phyloP scores from a whole-genome alignment of 2,329 filamentous ascomycete genomes.

The Helotiales sp. region DNA sequence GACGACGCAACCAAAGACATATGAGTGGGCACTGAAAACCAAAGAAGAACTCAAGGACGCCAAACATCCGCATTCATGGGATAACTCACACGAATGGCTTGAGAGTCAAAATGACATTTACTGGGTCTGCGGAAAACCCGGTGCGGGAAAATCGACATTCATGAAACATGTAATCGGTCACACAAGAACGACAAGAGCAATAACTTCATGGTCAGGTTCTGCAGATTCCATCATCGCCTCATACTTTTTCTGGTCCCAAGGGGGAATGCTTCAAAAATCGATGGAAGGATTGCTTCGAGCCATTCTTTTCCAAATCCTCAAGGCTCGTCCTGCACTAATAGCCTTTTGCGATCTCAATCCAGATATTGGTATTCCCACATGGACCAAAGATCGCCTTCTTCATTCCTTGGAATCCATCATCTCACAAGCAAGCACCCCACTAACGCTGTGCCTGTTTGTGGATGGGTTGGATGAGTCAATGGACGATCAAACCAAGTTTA shows the following conservation, averaged over 20 bases:
- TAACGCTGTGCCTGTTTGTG: constrained; percentile 5
- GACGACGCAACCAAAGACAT: no score
- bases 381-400: neutral
- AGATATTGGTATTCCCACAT: neutral
- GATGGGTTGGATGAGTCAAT: constrained; percentile 9
- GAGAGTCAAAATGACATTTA: neutral
- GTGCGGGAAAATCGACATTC: neutral
- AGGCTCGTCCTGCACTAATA: neutral
- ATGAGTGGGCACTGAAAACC: no score
- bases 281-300: neutral
- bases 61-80: no score
- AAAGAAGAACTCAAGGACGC: no score
- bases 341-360: neutral
- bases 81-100: neutral
- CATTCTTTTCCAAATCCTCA: neutral
- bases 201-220: neutral
- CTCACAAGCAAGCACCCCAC: neutral
- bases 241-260: neutral
- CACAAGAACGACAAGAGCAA: neutral
- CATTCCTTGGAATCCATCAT: neutral
- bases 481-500: neutral
- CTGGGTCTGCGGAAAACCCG: neutral
- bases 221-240: neutral
- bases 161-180: neutral
- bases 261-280: neutral